These are phyloP conservation scores for Oryza glumipatula DNA, from an alignment of 176 grass and related monocot genomes.

Conservation along the genomic window DNA sequence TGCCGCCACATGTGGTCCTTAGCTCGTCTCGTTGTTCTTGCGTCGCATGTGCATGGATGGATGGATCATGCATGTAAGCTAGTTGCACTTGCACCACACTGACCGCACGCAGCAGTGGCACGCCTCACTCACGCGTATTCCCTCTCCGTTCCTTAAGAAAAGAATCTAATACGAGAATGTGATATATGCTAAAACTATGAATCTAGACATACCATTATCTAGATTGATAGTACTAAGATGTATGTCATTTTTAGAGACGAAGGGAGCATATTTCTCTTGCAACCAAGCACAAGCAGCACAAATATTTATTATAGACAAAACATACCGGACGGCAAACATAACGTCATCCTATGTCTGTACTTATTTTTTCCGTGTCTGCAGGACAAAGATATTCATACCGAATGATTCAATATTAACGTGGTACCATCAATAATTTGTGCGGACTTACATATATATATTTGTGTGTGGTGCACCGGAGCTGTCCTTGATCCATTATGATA, in stretches of 20 bases:
- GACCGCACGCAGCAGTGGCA: neutral
- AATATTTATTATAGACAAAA: neutral
- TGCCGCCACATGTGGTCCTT: conserved; percentile 31
- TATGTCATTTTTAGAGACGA: no score
- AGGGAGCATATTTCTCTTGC: neutral
- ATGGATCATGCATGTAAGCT: neutral
- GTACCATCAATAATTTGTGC: no score
- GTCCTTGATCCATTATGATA: no score
- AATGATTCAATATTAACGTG: neutral
- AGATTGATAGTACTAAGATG: no score
- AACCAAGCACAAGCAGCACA: neutral
- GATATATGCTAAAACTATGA: no score
- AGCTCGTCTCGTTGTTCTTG: conserved; percentile 15
- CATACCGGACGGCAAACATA: neutral
- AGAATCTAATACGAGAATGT: no score
- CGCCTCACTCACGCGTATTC: neutral
- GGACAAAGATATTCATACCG: neutral
- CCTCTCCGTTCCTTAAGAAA: no score
- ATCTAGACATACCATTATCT: no score
- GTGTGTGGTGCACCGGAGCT: no score
- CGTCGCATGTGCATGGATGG: conserved; percentile 16
- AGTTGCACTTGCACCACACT: neutral
- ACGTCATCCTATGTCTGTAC: no score
- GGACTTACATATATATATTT: no score
- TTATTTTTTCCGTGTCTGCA: no score